Evolutionary conservation across 179 eudicot genomes (phyloP).

Genomic region (Drosera spatulata): DNA sequence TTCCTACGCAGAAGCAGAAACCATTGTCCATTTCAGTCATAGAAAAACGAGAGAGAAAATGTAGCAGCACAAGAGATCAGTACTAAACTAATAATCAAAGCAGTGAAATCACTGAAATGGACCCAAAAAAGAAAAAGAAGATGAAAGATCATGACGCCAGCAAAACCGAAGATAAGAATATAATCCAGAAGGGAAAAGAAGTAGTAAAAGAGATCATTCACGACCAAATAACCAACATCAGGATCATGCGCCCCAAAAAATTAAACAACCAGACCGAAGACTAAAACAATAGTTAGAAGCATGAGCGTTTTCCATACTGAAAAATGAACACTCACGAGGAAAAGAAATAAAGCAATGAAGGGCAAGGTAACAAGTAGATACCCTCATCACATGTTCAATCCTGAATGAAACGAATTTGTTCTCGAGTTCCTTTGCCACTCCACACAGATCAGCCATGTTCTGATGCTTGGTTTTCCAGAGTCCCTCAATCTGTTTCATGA

Average conservation of each 20-base stretch:
- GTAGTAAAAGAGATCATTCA: background rate
- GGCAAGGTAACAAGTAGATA: conserved; percentile 7
- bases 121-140: background rate
- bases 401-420: conserved; percentile 56
- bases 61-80: background rate
- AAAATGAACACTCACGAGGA: background rate
- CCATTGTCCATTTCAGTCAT: background rate
- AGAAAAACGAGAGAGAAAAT: background rate
- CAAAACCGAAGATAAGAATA: too few species aligned
- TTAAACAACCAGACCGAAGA: background rate
- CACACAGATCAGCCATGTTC: conserved; percentile 75
- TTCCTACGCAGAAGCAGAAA: conserved; percentile 14
- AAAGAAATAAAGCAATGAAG: conserved; percentile 1
- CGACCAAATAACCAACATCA: background rate
- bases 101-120: background rate
- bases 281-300: background rate
- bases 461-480: conserved; percentile 65
- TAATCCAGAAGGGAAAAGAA: background rate
- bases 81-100: background rate
- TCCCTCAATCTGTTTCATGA: conserved; percentile 55
- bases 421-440: conserved; percentile 58
- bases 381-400: conserved; percentile 67
- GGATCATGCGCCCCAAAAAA: background rate
- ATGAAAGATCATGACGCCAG: background rate
- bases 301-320: background rate